Percentiles rank a stretch among this genome's conserved stretches.
Evolutionary conservation across 352 stramenopile genomes (phyloP).

Genomic region (Pythium guiyangense): DNA sequence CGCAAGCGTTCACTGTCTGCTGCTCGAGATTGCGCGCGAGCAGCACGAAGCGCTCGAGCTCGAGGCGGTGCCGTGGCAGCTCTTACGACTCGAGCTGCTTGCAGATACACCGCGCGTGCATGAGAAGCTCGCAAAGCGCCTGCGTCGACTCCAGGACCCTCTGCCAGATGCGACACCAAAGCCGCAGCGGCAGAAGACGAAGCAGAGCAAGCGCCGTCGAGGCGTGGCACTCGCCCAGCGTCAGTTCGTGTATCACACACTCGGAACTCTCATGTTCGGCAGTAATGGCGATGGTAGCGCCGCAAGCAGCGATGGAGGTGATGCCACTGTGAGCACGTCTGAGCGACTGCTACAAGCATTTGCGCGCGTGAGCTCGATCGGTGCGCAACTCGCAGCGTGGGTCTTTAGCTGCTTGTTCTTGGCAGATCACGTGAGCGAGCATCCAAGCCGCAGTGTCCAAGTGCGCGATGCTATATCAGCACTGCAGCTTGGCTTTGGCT

Average conservation of each 20-base stretch:
- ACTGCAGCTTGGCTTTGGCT: too few relatives aligned
- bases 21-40: constrained; percentile 28
- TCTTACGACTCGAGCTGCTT: constrained; percentile 55
- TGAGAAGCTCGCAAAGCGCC: constrained; percentile 35
- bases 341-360: constrained; percentile 2
- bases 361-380: constrained; percentile 41
- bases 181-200: constrained; percentile 4
- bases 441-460: not conserved
- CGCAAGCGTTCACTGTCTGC: constrained; percentile 28
- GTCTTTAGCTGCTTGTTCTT: constrained; percentile 32
- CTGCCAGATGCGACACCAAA: not conserved
- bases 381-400: constrained; percentile 41
- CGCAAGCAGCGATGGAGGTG: too few relatives aligned
- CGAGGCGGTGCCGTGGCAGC: constrained; percentile 33
- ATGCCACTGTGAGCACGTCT: not conserved
- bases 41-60: constrained; percentile 11
- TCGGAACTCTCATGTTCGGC: constrained; percentile 17
- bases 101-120: constrained; percentile 22
- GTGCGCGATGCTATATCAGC: too few relatives aligned
- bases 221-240: constrained; percentile 27
- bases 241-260: constrained; percentile 27
- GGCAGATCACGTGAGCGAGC: not conserved
- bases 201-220: not conserved
- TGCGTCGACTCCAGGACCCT: constrained; percentile 21
- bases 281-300: not conserved